Base-by-base conservation (phyloP, 257 asterid species). In the Marsdenia floribunda region DNA sequence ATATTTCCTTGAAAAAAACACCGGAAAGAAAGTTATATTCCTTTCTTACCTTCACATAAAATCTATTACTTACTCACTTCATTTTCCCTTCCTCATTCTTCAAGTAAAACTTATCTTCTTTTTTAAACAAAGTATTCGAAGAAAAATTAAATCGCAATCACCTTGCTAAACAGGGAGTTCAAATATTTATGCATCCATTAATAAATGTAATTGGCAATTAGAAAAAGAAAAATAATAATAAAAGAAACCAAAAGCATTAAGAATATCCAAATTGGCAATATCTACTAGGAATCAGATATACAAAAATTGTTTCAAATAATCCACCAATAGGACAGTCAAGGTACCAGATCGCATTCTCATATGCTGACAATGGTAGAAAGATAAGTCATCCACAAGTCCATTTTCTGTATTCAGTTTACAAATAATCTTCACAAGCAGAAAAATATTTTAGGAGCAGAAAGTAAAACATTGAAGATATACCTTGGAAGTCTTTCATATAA, bases 401-500 rank as follows among this genome's bases (percentile, higher is more conserved):
- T 24, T 19, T 47, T 61, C 49, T n/a, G 44, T 65, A 37, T 40
- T 24, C 11, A 42, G 33, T 16, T 57, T 47, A 75, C 11, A 37
- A 4, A 29, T 5, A 58, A 26, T 67, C 6, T 13, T 19, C 46
- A 29, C n/a, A 42, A 53, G 47, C 55, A 54, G 37, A 12, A 10
- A 59, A 70, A 47, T 19, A 68, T 15, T 29, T 15, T 38, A 64
- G 58, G 58, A 63, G 29, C 77, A 38, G 9, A 59, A 4, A 64
- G 38, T 35, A 21, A 72, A 70, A 74, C 26, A 71, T 71, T 60
- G 73, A 69, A 76, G 74, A 66, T 70, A 76, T 82, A 90, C 96
- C 97, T 93, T 73, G 90, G 82, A 72, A 73, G 86, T 80, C 96
- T 90, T 84, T 73, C 84, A 78, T 84, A 90, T 37, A 93, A 85